phyloP scores from a whole-genome alignment of 2,329 filamentous ascomycete genomes.

The Arthroderma sp. region DNA sequence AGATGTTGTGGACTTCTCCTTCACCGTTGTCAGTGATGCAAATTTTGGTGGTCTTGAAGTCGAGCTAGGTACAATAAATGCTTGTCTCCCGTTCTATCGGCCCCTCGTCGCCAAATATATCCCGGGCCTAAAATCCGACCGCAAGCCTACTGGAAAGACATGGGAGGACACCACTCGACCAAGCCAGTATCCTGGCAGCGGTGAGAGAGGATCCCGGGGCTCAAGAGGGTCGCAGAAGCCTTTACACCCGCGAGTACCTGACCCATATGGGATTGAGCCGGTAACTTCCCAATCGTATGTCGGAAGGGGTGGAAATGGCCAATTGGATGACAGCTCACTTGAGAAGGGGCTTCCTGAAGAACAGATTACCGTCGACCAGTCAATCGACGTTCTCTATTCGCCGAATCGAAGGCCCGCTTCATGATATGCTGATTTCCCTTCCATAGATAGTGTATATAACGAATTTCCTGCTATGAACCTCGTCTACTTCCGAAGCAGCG shows the following conservation, averaged over 20 bases:
- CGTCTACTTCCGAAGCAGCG: no score
- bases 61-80: constrained; percentile 2
- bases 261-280: neutral
- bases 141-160: neutral
- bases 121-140: neutral
- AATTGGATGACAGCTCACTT: neutral
- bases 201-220: neutral
- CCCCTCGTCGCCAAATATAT: neutral
- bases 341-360: neutral
- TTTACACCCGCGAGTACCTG: neutral
- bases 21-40: neutral
- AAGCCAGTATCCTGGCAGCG: neutral
- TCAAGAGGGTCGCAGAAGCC: neutral
- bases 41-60: neutral
- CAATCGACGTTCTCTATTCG: neutral
- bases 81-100: constrained; percentile 4
- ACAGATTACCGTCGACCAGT: neutral
- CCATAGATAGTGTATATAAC: neutral
- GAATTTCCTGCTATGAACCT: no score
- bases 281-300: neutral
- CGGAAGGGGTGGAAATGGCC: neutral
- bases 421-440: neutral
- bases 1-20: neutral
- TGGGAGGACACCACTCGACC: neutral
- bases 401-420: neutral